Evolutionary conservation across 2,329 filamentous ascomycete species (phyloP), one percentile per base, ranked within the genome.

Genomic region (Hypomyces perniciosus): DNA sequence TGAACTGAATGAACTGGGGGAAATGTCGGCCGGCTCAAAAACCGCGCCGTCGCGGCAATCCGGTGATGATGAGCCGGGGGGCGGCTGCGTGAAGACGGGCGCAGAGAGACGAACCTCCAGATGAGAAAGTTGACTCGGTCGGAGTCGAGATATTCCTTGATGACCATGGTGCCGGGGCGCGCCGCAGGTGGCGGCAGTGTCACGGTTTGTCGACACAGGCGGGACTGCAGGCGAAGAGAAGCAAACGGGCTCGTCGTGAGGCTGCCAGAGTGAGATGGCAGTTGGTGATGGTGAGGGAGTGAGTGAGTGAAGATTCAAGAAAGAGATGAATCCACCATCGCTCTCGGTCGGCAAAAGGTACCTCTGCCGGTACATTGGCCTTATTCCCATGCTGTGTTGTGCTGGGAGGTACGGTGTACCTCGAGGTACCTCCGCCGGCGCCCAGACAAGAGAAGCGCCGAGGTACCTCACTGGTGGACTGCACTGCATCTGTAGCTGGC

Each of bases 61-160:
- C 33, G 30, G 13, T 20, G 29, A n/a, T 26, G 40, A 30, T 31
- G 30, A 37, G 55, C 55, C 40, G 47, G 44, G 54, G 52, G 48
- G 56, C 54, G 48, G 56, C 48, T 54, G 56, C 49, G 48, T 46
- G 55, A 54, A 54, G 58, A 60, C 57, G 54, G 56, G 57, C 56
- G 57, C 43, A 40, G 40, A 34, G 43, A 13, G 62, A 78, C 81
- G 69, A 75, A 85, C 82, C 80, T 83, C 82, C 82, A 85, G 66
- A 85, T 76, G 68, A 85, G 76, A 75, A 81, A 85, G 74, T 85
- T 85, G 76, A 85, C 73, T 74, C 79, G 76, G 68, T 85, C 77
- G 59, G 80, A 83, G 75, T 83, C 78, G 62, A 85, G 74, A 64
- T 75, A 75, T 72, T 83, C 79, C 72, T 81, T 82, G 63, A 61